phyloP scores from a whole-genome alignment of 148 eudicot genomes.

The Silene uniflora region DNA sequence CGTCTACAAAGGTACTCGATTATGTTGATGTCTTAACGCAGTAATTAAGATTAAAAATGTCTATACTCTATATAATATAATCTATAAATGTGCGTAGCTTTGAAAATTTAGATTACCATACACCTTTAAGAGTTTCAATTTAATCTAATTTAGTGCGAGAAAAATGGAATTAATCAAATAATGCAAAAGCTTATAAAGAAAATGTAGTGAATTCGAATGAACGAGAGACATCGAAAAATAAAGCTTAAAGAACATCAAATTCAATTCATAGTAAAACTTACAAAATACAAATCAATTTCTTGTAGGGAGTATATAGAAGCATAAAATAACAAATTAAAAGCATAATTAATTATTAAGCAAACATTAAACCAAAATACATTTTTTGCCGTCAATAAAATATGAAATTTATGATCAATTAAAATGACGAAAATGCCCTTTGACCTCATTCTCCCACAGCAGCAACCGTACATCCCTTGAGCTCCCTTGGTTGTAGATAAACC shows the following conservation, averaged over 20 bases:
- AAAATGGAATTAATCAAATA: too few relatives aligned
- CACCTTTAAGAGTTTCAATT: too few relatives aligned
- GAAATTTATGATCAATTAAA: not conserved
- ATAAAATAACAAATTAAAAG: not conserved
- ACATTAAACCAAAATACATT: constrained; percentile 23
- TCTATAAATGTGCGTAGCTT: too few relatives aligned
- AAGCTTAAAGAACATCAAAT: not conserved
- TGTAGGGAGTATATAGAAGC: not conserved
- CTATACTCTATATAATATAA: too few relatives aligned
- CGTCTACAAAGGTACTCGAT: not conserved
- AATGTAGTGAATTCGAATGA: too few relatives aligned
- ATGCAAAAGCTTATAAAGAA: too few relatives aligned
- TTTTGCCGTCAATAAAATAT: not conserved
- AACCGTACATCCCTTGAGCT: constrained; percentile 31
- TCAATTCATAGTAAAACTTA: constrained; percentile 5
- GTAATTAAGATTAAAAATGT: too few relatives aligned
- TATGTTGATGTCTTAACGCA: too few relatives aligned
- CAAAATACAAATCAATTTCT: constrained; percentile 16
- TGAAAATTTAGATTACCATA: too few relatives aligned
- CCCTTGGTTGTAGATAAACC: constrained; percentile 60
- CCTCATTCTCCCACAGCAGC: constrained; percentile 15
- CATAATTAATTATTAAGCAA: not conserved
- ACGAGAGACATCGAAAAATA: too few relatives aligned
- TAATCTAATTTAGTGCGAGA: too few relatives aligned
- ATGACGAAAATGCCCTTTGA: constrained; percentile 22